Base-by-base conservation (phyloP, 805 yeast genomes). In the Wickerhamiella brachini region DNA sequence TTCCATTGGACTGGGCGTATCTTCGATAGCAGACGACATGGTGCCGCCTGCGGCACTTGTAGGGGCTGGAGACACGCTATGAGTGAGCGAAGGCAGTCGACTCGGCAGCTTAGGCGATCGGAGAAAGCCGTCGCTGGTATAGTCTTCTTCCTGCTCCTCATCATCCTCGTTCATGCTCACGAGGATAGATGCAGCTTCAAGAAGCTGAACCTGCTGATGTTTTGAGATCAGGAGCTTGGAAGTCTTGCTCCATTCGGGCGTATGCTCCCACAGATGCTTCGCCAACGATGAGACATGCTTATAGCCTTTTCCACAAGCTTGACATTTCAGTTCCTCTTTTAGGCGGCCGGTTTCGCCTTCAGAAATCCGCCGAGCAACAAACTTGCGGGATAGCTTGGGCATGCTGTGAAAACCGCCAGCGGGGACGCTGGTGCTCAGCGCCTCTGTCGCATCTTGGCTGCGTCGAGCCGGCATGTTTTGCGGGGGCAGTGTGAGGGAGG, bases 241-340 rank as follows among this genome's bases (percentile, higher is more conserved):
- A 3, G 95, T 87, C 64, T 82, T 81, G 60, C 80, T 84, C 95
- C 95, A 86, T 63, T 87, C 95, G 0, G 95, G 95, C 0, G 95
- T 86, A 65, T 86, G 95, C 62, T 86, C 95, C 95, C 95, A 86
- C 41, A 86, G 68, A 67, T 85, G 95, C 65, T 85, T 85, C 2
- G 94, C 93, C 53, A 85, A 72, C n/a, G 89, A 81, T 0, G 88
- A 80, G 5, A 86, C 83, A 68, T 86, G 95, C 64, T 85, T 87
- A 64, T 86, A 86, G 21, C 93, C 94, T 65, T 86, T 86, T 2
- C 95, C 95, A 60, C 95, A 86, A 3, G 93, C 86, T 65, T 87
- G 94, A 69, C 95, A 86, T 60, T 81, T 81, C 56, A 86, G 73
- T 62, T 83, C 89, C 62, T 86, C 94, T 64, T 85, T 86, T 47